Evolutionary conservation across 768 basidiomycete species (phyloP), one percentile per base, ranked within the genome.

Genomic region (Xerocomellus dryophilus): DNA sequence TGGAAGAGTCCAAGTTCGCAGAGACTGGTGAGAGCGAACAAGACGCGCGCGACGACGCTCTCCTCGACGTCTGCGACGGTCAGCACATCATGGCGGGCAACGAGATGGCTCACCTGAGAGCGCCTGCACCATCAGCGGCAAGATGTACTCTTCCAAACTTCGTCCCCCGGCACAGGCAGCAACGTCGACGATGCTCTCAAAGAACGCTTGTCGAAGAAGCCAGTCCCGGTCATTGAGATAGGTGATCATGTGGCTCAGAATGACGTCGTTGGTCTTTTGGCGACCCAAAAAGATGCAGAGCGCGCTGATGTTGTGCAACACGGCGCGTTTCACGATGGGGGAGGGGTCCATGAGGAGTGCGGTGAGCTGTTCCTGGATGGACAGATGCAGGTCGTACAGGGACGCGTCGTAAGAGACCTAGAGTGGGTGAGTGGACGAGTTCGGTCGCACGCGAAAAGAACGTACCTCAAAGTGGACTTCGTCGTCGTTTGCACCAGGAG

Each of bases 31-130:
- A 98, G 76, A 2, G 94, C 84, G 0, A 81, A 78, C n/a, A 99
- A 74, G 0, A 98, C 97, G 59, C 88, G 86, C 0, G 91, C 90
- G 7, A 97, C 88, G 2, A 98, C 96, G 12, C 83, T 88, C 67
- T 98, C 96, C 69, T 99, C 97, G 7, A 93, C 88, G 66, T 99
- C 97, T 96, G n/a, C n/a, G n/a, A n/a, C n/a, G 38, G n/a, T 69
- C 20, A 63, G 43, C 10, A 54, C 20, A 25, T 17, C 29, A 38
- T 18, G 14, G 46, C 43, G 23, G 23, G 9, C 12, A 48, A 25
- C 14, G 32, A 38, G 11, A 31, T 11, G 6, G 8, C 81, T 35
- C 53, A 94, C 96, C 96, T 48, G 93, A 93, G 25, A 99, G 72
- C 0, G 95, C 93, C 62, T 98, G 95, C 5, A 93, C 83, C 92